phyloP scores from a whole-genome alignment of 1,284 basidiomycete species.

The Filobasidium uniguttulatum region DNA sequence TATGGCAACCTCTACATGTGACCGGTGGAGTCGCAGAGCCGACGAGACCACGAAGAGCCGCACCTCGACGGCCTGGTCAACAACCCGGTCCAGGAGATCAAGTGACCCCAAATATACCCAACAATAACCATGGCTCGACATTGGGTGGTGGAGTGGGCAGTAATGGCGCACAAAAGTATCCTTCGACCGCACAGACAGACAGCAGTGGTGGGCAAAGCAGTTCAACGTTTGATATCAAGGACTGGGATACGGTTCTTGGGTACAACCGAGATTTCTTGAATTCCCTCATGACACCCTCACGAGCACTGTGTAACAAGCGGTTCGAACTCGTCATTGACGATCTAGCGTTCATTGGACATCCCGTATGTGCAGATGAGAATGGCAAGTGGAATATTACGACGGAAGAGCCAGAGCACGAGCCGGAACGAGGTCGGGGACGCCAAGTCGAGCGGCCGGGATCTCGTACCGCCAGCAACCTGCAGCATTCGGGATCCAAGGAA shows the following conservation, averaged over 20 bases:
- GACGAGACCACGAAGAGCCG: conserved; percentile 5
- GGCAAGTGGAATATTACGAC: conserved; percentile 46
- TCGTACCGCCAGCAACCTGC: background rate
- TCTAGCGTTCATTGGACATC: conserved; percentile 89
- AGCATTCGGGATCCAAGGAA: background rate
- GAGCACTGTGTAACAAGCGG: conserved; percentile 76
- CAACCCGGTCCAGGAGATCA: background rate
- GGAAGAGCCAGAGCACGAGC: conserved; percentile 14
- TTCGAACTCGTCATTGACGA: conserved; percentile 88
- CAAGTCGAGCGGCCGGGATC: background rate
- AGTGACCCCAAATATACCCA: too few species aligned
- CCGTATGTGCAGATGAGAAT: conserved; percentile 65
- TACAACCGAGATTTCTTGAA: conserved; percentile 72
- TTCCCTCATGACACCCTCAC: conserved; percentile 62
- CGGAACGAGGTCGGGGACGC: conserved; percentile 9
- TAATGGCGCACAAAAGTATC: background rate
- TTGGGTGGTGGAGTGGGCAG: background rate
- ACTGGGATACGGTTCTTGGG: conserved; percentile 59
- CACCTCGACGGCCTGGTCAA: background rate
- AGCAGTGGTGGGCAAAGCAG: conserved; percentile 3
- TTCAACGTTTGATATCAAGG: conserved; percentile 30
- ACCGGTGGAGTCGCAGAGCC: conserved; percentile 8
- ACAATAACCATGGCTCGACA: too few species aligned
- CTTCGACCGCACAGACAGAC: conserved; percentile 7
- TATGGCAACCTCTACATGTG: conserved; percentile 14